phyloP scores from a whole-genome alignment of 805 yeast genomes.

The Dipodascopsis uninucleata region DNA sequence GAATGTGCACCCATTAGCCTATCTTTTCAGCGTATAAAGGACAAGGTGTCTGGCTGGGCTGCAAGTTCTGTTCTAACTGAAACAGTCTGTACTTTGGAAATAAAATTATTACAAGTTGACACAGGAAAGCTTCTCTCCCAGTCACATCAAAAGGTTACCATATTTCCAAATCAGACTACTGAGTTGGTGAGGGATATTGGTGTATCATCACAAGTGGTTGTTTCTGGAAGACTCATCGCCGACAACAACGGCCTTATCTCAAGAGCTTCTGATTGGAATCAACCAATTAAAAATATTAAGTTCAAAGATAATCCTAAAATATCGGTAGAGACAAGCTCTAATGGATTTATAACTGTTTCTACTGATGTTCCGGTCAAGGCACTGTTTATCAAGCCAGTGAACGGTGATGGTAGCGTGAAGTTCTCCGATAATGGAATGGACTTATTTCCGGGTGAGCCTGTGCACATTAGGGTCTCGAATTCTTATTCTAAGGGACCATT shows the following conservation, averaged over 20 bases:
- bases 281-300: constrained; percentile 43
- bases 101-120: constrained; percentile 37
- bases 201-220: constrained; percentile 21
- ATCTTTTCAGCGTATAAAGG: constrained; percentile 38
- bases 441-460: constrained; percentile 45
- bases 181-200: constrained; percentile 31
- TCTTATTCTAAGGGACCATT: too few species aligned
- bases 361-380: constrained; percentile 46
- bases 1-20: constrained; percentile 38
- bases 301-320: constrained; percentile 33
- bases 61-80: constrained; percentile 36
- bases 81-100: constrained; percentile 31
- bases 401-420: constrained; percentile 29
- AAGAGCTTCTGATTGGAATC: constrained; percentile 49
- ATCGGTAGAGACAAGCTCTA: constrained; percentile 31
- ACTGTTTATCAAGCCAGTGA: constrained; percentile 41
- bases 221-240: constrained; percentile 25
- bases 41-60: constrained; percentile 38
- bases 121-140: constrained; percentile 34
- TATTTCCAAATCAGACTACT: constrained; percentile 36
- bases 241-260: constrained; percentile 32
- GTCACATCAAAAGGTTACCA: constrained; percentile 4
- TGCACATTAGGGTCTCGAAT: too few species aligned
- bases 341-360: constrained; percentile 33
- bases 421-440: constrained; percentile 49